These are phyloP conservation scores for Plasmodium adleri DNA, from an alignment of 169 alveolate genomes.

Conservation along the genomic window DNA sequence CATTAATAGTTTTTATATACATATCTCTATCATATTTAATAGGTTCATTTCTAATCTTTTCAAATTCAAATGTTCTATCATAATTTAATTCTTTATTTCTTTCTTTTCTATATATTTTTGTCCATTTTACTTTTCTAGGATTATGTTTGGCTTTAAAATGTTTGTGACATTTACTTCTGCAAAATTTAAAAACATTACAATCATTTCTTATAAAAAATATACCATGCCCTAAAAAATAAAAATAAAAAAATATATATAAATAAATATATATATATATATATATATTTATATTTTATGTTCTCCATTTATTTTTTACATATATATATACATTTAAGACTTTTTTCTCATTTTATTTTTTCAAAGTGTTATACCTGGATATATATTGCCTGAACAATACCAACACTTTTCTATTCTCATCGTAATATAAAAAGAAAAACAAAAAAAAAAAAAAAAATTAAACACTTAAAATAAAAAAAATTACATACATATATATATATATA, in stretches of 20 bases:
- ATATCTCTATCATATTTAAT: conserved; percentile 96
- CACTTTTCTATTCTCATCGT: conserved; percentile 97
- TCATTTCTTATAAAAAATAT: conserved; percentile 98
- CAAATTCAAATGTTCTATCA: conserved; percentile 97
- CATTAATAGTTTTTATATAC: conserved; percentile 96
- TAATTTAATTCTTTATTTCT: conserved; percentile 96
- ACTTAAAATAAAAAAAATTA: not conserved
- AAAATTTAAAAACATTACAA: conserved; percentile 97
- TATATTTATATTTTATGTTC: not conserved
- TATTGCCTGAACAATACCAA: conserved; percentile 96
- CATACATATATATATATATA: no score
- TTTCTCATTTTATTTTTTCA: not conserved
- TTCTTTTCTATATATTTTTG: conserved; percentile 97
- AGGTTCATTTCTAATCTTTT: conserved; percentile 96
- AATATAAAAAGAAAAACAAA: not conserved
- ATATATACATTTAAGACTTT: not conserved
- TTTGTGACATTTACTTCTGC: conserved; percentile 98
- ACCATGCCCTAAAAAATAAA: conserved; percentile 94
- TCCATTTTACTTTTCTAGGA: conserved; percentile 99
- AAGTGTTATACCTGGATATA: conserved; percentile 93
- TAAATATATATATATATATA: not conserved
- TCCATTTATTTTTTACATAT: not conserved
- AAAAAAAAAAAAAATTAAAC: not conserved
- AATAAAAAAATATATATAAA: not conserved
- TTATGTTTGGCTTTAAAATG: conserved; percentile 98